Conservation (phyloP, 2,329 filamentous ascomycete genomes). For the Claviceps sp. region DNA sequence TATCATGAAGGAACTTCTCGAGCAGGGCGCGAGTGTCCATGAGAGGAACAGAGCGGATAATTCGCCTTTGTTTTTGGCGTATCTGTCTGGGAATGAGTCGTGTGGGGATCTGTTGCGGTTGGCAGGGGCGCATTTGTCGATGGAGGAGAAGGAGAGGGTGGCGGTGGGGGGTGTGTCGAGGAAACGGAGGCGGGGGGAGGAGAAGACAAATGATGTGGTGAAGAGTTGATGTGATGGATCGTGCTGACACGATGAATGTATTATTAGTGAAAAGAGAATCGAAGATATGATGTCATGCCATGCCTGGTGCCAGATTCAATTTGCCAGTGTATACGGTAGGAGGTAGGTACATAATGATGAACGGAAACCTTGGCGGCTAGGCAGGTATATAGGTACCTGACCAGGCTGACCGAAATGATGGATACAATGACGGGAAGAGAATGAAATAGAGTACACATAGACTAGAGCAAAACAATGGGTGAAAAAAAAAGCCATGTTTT, state of each 20-base stretch:
- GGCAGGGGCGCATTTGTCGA: constrained; percentile 45
- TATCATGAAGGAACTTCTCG: constrained; percentile 46
- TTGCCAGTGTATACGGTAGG: background rate
- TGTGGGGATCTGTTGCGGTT: constrained; percentile 41
- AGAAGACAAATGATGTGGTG: too few relatives aligned
- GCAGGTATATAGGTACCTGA: too few relatives aligned
- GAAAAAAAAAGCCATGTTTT: constrained; percentile 1
- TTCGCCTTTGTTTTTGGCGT: constrained; percentile 51
- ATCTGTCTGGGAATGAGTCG: constrained; percentile 40
- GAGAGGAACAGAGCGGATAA: constrained; percentile 51
- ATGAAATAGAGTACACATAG: background rate
- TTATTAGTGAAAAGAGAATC: too few relatives aligned
- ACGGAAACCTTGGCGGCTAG: too few relatives aligned
- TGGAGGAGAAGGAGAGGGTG: constrained; percentile 22
- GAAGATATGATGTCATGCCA: too few relatives aligned
- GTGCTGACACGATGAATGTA: too few relatives aligned
- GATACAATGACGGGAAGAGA: constrained; percentile 14
- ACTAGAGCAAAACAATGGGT: background rate
- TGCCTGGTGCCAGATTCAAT: too few relatives aligned
- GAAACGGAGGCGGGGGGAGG: too few relatives aligned
- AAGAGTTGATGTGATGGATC: too few relatives aligned
- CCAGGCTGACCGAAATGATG: constrained; percentile 16
- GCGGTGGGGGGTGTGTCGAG: constrained; percentile 7
- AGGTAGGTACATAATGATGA: background rate
- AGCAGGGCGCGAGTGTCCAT: constrained; percentile 52